phyloP scores from a whole-genome alignment of 2,329 filamentous ascomycete genomes.

The Elsinoe fawcettii region DNA sequence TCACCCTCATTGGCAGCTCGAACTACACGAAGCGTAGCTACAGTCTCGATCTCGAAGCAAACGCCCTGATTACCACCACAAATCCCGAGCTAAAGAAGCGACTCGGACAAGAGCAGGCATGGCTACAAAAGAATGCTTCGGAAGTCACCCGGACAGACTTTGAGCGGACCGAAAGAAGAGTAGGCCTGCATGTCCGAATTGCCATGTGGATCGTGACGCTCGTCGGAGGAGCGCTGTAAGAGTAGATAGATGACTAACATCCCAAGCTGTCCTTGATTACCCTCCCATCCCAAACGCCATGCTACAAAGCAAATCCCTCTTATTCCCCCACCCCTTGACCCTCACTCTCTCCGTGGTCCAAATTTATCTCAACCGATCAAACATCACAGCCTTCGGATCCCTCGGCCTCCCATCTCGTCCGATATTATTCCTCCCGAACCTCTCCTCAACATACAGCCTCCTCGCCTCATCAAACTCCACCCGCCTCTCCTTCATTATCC shows the following conservation, averaged over 20 bases:
- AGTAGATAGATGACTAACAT: background rate
- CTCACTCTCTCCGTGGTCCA: background rate
- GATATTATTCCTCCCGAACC: conserved; percentile 82
- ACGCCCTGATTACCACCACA: conserved; percentile 74
- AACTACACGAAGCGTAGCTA: conserved; percentile 97
- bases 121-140: conserved; percentile 67
- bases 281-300: conserved; percentile 9
- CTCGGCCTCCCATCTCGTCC: conserved; percentile 76
- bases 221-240: conserved; percentile 76
- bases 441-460: conserved; percentile 73
- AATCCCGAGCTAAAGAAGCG: conserved; percentile 63
- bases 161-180: conserved; percentile 69
- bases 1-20: conserved; percentile 81
- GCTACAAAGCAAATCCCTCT: background rate
- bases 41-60: conserved; percentile 82
- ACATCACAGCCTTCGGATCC: conserved; percentile 94
- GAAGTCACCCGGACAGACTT: conserved; percentile 69
- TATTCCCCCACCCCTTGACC: background rate
- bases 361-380: conserved; percentile 34
- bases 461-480: conserved; percentile 88
- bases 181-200: conserved; percentile 73
- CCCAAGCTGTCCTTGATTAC: background rate
- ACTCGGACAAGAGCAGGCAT: conserved; percentile 70
- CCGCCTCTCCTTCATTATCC: conserved; percentile 79
- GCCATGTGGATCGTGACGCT: conserved; percentile 91